These are phyloP conservation scores for Ophiostoma sp. DNA, from an alignment of 2,329 filamentous ascomycete species.

Conservation along the genomic window DNA sequence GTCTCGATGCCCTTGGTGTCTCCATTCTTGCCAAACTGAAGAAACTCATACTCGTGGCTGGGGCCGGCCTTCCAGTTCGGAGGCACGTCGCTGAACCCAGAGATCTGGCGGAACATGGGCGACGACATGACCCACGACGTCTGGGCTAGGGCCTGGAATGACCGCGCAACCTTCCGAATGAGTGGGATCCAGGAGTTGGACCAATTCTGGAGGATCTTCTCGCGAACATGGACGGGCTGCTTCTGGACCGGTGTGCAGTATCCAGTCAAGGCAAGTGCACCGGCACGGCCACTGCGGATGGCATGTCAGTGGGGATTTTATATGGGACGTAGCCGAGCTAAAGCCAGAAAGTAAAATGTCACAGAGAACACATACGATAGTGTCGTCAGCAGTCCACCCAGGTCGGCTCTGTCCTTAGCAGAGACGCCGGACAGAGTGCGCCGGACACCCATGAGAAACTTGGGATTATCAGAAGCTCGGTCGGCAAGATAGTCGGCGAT, in stretches of 20 bases:
- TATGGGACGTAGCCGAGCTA: no score
- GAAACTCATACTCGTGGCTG: conserved; percentile 59
- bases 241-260: conserved; percentile 61
- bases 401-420: conserved; percentile 36
- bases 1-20: conserved; percentile 48
- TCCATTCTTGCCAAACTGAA: conserved; percentile 52
- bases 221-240: conserved; percentile 60
- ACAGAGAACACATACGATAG: conserved; percentile 41
- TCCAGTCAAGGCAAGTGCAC: conserved; percentile 68
- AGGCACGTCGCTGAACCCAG: conserved; percentile 59
- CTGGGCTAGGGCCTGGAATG: conserved; percentile 56
- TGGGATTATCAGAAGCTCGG: conserved; percentile 51
- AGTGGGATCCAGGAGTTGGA: conserved; percentile 54
- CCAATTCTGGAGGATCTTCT: conserved; percentile 65
- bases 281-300: conserved; percentile 48
- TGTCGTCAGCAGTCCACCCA: conserved; percentile 44
- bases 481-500: conserved; percentile 56
- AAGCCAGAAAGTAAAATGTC: not conserved
- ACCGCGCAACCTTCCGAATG: conserved; percentile 57
- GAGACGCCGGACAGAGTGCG: conserved; percentile 45
- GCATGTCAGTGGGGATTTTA: no score
- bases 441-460: conserved; percentile 53
- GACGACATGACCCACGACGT: conserved; percentile 58
- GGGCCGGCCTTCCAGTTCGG: conserved; percentile 51
- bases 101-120: conserved; percentile 54